Conservation (phyloP, 495 filamentous ascomycete genomes). For the Penicillium alfredii region DNA sequence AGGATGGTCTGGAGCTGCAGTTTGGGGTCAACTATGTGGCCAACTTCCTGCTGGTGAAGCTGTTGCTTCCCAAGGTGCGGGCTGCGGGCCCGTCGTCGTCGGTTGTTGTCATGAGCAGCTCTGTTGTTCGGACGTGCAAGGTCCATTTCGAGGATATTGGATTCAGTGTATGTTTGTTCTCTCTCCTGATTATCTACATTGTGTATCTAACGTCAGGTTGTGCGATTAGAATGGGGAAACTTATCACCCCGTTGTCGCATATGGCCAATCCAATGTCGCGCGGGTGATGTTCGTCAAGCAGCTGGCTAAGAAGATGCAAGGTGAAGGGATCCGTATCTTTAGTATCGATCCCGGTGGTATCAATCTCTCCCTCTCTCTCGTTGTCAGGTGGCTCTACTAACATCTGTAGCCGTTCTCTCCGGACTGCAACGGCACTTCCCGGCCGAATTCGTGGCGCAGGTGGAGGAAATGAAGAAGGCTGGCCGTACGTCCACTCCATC, state of each 20-base stretch:
- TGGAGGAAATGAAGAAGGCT: slow-evolving; percentile 9
- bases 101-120: slow-evolving; percentile 15
- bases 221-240: slow-evolving; percentile 11
- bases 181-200: too few species aligned
- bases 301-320: slow-evolving; percentile 13
- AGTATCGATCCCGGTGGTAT: slow-evolving; percentile 21
- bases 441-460: slow-evolving; percentile 1
- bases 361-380: background rate
- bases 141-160: slow-evolving; percentile 14
- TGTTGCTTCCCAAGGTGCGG: slow-evolving; percentile 15
- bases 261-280: slow-evolving; percentile 16
- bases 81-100: slow-evolving; percentile 14
- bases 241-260: slow-evolving; percentile 11
- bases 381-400: background rate
- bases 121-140: slow-evolving; percentile 6
- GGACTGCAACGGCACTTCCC: slow-evolving; percentile 15
- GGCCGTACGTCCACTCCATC: slow-evolving; percentile 3
- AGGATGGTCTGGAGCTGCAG: slow-evolving; percentile 18
- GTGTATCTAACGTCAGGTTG: too few species aligned
- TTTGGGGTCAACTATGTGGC: slow-evolving; percentile 19
- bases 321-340: slow-evolving; percentile 11
- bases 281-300: slow-evolving; percentile 19
- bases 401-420: slow-evolving; percentile 8
- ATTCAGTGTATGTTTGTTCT: slow-evolving; percentile 14
- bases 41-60: slow-evolving; percentile 17